phyloP scores from a whole-genome alignment of 352 stramenopile species.

The Phytophthora citricola region DNA sequence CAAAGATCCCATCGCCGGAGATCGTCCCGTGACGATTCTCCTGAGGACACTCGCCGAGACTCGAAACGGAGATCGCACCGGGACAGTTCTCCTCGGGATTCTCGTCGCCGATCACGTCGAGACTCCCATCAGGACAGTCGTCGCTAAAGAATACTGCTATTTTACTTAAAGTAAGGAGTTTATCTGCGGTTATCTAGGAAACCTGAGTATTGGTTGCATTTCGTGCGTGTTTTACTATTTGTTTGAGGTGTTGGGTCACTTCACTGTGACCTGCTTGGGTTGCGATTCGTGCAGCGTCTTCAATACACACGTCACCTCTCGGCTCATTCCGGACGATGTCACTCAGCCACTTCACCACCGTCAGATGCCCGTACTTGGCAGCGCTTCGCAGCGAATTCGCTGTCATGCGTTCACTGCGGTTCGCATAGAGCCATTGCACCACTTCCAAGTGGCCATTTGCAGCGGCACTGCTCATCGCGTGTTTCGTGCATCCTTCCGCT shows the following conservation, averaged over 20 bases:
- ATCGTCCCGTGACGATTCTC: too few species aligned
- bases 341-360: constrained; percentile 16
- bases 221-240: constrained; percentile 1
- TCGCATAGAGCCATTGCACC: constrained; percentile 24
- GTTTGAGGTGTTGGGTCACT: constrained; percentile 9
- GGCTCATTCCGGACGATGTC: constrained; percentile 11
- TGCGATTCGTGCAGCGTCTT: constrained; percentile 12
- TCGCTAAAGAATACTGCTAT: too few species aligned
- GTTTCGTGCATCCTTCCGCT: constrained; percentile 22
- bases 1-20: too few species aligned
- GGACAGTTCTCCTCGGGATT: too few species aligned
- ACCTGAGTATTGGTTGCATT: too few species aligned
- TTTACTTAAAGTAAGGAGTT: too few species aligned
- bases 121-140: too few species aligned
- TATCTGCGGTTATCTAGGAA: too few species aligned
- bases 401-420: constrained; percentile 14
- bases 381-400: constrained; percentile 13
- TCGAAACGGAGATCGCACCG: too few species aligned
- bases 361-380: constrained; percentile 24
- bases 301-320: constrained; percentile 13
- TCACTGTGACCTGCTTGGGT: constrained; percentile 8
- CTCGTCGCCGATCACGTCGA: too few species aligned
- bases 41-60: too few species aligned
- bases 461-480: constrained; percentile 20
- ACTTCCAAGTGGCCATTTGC: constrained; percentile 25